Evolutionary conservation across 163 green algal species (phyloP), one percentile per base, ranked within the genome.

Genomic region (Botryococcus braunii): DNA sequence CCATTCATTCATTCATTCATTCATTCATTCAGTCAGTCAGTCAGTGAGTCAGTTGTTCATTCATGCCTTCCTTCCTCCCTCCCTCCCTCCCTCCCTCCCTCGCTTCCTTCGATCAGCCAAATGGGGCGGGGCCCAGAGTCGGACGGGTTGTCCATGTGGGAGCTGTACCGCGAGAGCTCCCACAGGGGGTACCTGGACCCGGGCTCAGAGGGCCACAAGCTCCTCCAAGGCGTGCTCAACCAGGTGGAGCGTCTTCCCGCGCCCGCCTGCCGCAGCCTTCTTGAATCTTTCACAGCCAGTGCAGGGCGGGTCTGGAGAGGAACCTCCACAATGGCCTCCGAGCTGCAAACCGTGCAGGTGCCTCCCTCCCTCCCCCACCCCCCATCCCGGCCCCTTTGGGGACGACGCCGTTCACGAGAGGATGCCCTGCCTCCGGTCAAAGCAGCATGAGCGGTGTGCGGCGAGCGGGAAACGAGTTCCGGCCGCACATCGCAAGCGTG

Each of bases 161-260:
- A 56, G 8, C 61, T 68, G 39, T 57, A 58, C 6, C 32, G 31
- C n/a, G 61, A 37, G 8, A 31, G 40, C 5, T 56, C 61, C 25
- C 4, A 38, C 17, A 40, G 40, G 39, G 39, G 7, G 1, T 68
- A 40, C 61, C 56, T 68, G 61, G 25, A 58, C 27, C 17, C 4
- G 4, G 39, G 34, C 35, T 27, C 9, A 21, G 1, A 37, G 35
- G 56, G 56, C 8, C 1, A 2, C 0, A 63, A 39, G 56, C 39
- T 29, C 35, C 39, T 68, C 29, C 39, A 57, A 29, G 25, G 9
- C 17, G 29, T 68, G 59, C 50, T 37, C 59, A 38, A 49, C 59
- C 17, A 29, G 35, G 37, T 66, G 34, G 59, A 66, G 59, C 35
- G 36, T 13, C 36, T 66, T 6, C 48, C 17, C 59, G 35, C 13